Evolutionary conservation across 257 asterid genomes (phyloP), one percentile per base, ranked within the genome.

Genomic region (Marsdenia floribunda): DNA sequence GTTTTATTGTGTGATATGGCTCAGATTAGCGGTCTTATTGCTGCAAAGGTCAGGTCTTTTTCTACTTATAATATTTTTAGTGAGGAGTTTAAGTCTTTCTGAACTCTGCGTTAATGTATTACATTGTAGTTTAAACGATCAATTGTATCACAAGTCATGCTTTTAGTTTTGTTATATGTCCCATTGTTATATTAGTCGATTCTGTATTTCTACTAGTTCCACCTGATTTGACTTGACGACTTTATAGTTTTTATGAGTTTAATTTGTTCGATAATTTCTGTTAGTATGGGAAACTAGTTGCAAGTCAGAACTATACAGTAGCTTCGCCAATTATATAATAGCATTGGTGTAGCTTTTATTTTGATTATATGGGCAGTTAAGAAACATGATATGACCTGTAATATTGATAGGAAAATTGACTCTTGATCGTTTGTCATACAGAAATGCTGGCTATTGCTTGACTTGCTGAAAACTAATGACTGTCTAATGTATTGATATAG

Each of bases 1-100:
- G 87, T 87, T 63, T 84, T 92, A 83, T 71, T 92, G 79, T 92
- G 98, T 65, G 98, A 92, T 76, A 92, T 92, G 97, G 98, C 98
- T 79, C 97, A 90, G 80, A 90, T 84, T 73, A 92, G 98, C 33
- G 98, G 97, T 59, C 96, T 92, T 73, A 79, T 92, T 85, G 93
- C 98, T 79, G 96, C 98, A 24, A 89, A 92, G 93, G 97, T 92
- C 74, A 78, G 61, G 14, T 54, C 33, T 40, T 22, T 53, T 26
- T 22, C 68, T 54, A 54, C 47, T 77, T 60, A 8, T 29, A 16
- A 18, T 7, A 71, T 47, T 38, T 57, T 50, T 68, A 10, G 33
- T 64, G 52, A 11, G 44, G 44, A 37, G 53, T 70, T 33, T 5
- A 68, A 3, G 24, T 59, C 13, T 67, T 65, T 64, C 73, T 64